Evolutionary conservation across 768 basidiomycete genomes (phyloP), one percentile per base, ranked within the genome.

Genomic region (Russula virescens): DNA sequence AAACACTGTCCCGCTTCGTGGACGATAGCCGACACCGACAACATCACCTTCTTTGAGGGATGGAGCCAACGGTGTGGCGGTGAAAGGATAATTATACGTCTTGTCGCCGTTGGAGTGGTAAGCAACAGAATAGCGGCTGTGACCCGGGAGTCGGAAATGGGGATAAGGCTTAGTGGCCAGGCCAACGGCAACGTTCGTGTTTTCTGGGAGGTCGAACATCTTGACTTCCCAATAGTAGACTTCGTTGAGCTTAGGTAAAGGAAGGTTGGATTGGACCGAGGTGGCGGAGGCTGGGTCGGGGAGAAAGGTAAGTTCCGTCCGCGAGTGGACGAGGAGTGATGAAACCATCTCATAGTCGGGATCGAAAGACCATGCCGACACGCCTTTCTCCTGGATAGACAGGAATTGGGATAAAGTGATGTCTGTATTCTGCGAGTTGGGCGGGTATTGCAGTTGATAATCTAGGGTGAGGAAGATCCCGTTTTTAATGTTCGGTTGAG

Each of bases 141-240:
- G 80, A 49, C 96, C 96, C 21, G 94, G 90, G 55, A 99, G 79
- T 50, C 95, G 84, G 80, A 98, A 98, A 11, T 88, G 83, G 10
- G 97, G 97, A 71, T 93, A 98, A 10, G 97, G 97, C 74, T 97
- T 98, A 3, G 97, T 99, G 19, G 96, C 94, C 42, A 99, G 74
- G 40, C 97, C 97, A 53, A 98, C 84, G 38, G 93, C 86, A n/a
- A 97, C 88, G 49, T 81, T 90, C 10, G 95, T 98, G 2, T 83
- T 78, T 64, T 83, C 79, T 14, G 95, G 94, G 58, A 97, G 88
- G 75, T 99, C 97, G 72, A 94, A 98, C 90, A 98, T 91, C 78
- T 99, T 99, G 65, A 94, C 90, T 73, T 99, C 97, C 91, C 92
- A 99, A 73, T 99, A 99, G 73, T 99, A 99, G 14, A 98, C 94